Evolutionary conservation across 306 rosid species (phyloP), one percentile per base, ranked within the genome.

Genomic region (Vicia faba): DNA sequence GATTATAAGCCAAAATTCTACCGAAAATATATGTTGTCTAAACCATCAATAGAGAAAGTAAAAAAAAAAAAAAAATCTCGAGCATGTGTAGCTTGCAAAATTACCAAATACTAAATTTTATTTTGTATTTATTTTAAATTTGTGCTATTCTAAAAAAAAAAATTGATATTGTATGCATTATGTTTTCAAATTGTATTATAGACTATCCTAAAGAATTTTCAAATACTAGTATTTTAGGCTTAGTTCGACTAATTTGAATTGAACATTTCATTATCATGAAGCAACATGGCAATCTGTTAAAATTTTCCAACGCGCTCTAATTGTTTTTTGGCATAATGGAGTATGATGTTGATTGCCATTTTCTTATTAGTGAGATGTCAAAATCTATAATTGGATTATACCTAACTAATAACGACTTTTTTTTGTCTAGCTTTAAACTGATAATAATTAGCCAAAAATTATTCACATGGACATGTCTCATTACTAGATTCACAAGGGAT

Each of bases 351-450:
- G 51, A 60, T 74, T 74, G 78, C 8, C 15, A n/a, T 45, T 74
- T 55, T 41, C 41, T 40, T 11, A 64, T 53, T 16, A 39, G 9
- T 18, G 63, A 62, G 12, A 13, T 28, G 71, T 73, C 65, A 65
- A 55, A n/a, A 41, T 50, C 65, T 56, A 11, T 7, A 25, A 50
- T 61, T 19, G 35, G 40, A 61, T 68, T 18, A 18, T 59, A 48
- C 75, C 58, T 40, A 75, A 62, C 70, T 59, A 69, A 68, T 51
- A 67, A 28, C 60, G n/a, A 11, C 11, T 35, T 23, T 20, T 20
- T 35, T 61, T 20, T 20, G 70, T 68, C 60, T 69, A 19, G 66
- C 70, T 69, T 68, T 65, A 75, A 69, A 61, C 29, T 41, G 51
- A 61, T 33, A 53, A 41, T 69, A 53, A 41, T 75, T n/a, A 11